Conservation (phyloP, 345 rosid genomes). For the Abelmoschus esculentus region DNA sequence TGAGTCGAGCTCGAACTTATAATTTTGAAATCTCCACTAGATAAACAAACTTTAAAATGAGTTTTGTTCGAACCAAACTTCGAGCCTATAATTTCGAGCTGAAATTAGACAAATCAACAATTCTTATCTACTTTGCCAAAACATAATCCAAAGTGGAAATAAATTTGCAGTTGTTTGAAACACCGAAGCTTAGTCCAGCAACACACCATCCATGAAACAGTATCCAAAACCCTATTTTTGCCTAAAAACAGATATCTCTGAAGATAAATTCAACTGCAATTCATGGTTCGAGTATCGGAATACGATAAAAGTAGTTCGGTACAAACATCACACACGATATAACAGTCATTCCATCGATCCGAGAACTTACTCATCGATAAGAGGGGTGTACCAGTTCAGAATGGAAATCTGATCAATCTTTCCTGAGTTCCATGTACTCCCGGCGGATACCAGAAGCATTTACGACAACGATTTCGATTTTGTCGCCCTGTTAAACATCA, state of each 20-base stretch:
- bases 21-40: too few relatives aligned
- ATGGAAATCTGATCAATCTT: slow-evolving; percentile 49
- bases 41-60: too few relatives aligned
- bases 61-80: too few relatives aligned
- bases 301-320: not conserved
- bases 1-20: too few relatives aligned
- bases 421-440: slow-evolving; percentile 74
- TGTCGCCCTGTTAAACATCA: slow-evolving; percentile 58
- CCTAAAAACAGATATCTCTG: not conserved
- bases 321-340: not conserved
- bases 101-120: too few relatives aligned
- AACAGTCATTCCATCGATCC: not conserved
- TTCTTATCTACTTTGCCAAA: not conserved
- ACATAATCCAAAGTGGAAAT: not conserved
- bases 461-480: slow-evolving; percentile 67
- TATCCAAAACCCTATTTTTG: not conserved
- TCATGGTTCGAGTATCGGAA: not conserved
- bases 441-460: slow-evolving; percentile 63
- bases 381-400: not conserved
- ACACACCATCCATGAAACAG: not conserved
- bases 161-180: not conserved
- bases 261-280: not conserved
- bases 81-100: too few relatives aligned
- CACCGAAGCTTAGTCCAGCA: not conserved
- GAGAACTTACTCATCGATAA: not conserved